These are phyloP conservation scores for Magnaporthiopsis incrustans DNA, from an alignment of 2,329 filamentous ascomycete species.

Conservation along the genomic window DNA sequence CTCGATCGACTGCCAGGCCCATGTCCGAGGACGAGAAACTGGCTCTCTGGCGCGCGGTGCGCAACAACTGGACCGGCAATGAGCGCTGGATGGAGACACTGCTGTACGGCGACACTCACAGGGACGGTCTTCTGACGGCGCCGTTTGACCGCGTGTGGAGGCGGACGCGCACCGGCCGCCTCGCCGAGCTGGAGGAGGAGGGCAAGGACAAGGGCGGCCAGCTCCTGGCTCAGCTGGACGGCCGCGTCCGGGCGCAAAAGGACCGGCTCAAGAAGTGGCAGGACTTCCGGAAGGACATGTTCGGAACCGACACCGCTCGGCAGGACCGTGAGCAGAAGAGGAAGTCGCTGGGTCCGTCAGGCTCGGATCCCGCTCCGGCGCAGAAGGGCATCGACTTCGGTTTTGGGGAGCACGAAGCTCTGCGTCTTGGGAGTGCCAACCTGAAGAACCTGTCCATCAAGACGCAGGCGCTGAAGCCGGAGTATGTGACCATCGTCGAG, in stretches of 20 bases:
- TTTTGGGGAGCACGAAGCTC: conserved; percentile 43
- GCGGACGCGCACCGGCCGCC: conserved; percentile 50
- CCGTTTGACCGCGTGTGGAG: conserved; percentile 67
- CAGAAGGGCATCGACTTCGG: conserved; percentile 42
- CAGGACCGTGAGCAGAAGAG: conserved; percentile 16
- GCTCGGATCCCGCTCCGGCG: conserved; percentile 1
- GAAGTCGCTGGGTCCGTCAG: conserved; percentile 9
- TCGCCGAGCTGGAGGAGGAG: conserved; percentile 46
- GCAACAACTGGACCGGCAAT: conserved; percentile 72
- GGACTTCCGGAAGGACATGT: conserved; percentile 48
- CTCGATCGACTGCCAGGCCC: conserved; percentile 15
- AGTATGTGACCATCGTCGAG: conserved; percentile 36
- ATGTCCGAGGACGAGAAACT: conserved; percentile 33
- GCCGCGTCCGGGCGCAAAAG: conserved; percentile 57
- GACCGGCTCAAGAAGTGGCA: conserved; percentile 67
- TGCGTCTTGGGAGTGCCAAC: conserved; percentile 33
- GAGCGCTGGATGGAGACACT: conserved; percentile 66
- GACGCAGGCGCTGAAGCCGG: conserved; percentile 22
- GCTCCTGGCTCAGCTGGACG: conserved; percentile 63
- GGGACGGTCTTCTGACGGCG: conserved; percentile 56
- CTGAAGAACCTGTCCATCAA: conserved; percentile 19
- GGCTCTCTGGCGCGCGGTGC: conserved; percentile 51
- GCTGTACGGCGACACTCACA: conserved; percentile 55
- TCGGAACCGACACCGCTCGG: conserved; percentile 23
- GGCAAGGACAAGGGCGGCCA: conserved; percentile 26